Conservation (phyloP, 1,139 yeast species). For the Petasospora fabianii region DNA sequence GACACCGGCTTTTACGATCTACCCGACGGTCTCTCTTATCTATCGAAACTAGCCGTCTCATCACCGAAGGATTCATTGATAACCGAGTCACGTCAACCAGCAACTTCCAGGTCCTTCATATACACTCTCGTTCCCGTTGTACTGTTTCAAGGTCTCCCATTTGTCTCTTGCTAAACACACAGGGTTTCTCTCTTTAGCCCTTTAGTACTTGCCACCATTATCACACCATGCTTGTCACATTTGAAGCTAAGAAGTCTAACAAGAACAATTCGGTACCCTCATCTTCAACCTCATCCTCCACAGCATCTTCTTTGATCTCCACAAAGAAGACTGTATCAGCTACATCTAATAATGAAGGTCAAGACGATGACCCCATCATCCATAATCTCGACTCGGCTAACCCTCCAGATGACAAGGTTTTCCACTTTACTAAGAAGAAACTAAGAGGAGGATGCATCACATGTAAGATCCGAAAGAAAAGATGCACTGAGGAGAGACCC, state of each 20-base stretch:
- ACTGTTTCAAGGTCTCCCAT: too few species aligned
- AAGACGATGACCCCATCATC: slow-evolving; percentile 14
- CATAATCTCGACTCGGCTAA: slow-evolving; percentile 17
- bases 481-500: slow-evolving; percentile 57
- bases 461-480: slow-evolving; percentile 59
- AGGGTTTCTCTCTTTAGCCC: too few species aligned
- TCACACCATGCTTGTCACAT: slow-evolving; percentile 17
- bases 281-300: not conserved
- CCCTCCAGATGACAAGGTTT: slow-evolving; percentile 21
- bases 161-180: too few species aligned
- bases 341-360: too few species aligned
- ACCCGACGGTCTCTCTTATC: too few species aligned
- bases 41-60: too few species aligned
- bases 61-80: too few species aligned
- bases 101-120: too few species aligned
- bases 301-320: not conserved
- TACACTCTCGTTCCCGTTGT: too few species aligned
- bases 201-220: too few species aligned
- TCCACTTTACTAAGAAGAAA: slow-evolving; percentile 30
- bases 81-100: too few species aligned
- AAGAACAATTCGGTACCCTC: slow-evolving; percentile 1
- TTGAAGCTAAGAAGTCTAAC: slow-evolving; percentile 18
- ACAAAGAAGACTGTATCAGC: not conserved
- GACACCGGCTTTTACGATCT: too few species aligned
- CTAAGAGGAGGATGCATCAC: slow-evolving; percentile 58